These are phyloP conservation scores for Coriolopsis trogii DNA, from an alignment of 1,284 basidiomycete genomes.

Conservation along the genomic window DNA sequence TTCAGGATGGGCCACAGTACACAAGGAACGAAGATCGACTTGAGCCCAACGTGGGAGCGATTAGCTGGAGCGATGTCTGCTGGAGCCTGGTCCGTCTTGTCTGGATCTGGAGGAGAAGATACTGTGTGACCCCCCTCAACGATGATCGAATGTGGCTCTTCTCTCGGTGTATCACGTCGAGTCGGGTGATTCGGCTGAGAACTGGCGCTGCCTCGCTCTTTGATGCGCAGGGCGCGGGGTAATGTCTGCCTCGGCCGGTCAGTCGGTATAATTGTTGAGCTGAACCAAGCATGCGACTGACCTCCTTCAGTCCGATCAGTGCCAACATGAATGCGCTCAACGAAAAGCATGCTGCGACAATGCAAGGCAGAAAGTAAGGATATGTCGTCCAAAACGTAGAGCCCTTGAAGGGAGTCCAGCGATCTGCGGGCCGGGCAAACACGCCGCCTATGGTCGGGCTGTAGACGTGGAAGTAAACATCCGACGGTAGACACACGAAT, in stretches of 20 bases:
- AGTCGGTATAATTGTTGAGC: no score
- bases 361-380: slow-evolving; percentile 73
- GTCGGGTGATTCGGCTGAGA: no score
- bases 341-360: slow-evolving; percentile 56
- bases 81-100: no score
- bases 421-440: slow-evolving; percentile 63
- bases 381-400: slow-evolving; percentile 62
- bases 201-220: no score
- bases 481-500: slow-evolving; percentile 14
- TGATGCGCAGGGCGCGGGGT: no score
- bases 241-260: no score
- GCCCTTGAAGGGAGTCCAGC: slow-evolving; percentile 62
- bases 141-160: no score
- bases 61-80: no score
- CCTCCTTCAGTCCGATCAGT: slow-evolving; percentile 60
- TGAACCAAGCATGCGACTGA: slow-evolving; percentile 30
- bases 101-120: no score
- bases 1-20: slow-evolving; percentile 62
- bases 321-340: slow-evolving; percentile 52
- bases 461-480: background rate
- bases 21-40: slow-evolving; percentile 35
- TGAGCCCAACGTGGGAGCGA: no score
- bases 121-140: no score
- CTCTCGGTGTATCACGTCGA: no score
- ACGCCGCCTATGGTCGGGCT: slow-evolving; percentile 72